phyloP scores from a whole-genome alignment of 345 rosid species.

The Theobroma cacao region DNA sequence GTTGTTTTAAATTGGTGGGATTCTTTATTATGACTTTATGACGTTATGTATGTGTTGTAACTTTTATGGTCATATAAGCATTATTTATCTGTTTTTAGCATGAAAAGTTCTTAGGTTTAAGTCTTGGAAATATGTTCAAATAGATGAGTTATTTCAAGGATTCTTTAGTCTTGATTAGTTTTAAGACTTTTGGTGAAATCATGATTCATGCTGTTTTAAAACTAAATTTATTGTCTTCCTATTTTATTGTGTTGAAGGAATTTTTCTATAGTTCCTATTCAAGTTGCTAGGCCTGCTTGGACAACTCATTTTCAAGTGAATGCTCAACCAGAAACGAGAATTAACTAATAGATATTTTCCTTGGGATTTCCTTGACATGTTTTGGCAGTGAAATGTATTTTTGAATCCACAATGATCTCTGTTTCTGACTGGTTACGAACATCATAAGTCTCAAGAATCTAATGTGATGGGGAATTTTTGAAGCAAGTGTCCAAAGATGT shows the following conservation, averaged over 20 bases:
- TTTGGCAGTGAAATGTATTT: neutral
- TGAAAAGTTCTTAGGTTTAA: neutral
- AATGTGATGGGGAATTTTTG: neutral
- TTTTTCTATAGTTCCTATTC: neutral
- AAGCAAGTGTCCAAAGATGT: neutral
- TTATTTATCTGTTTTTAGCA: neutral
- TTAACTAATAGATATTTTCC: neutral
- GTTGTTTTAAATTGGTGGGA: neutral
- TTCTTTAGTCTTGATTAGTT: neutral
- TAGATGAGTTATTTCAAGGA: neutral
- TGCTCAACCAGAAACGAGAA: neutral
- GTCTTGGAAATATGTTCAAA: neutral
- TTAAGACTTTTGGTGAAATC: neutral
- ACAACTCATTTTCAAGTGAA: too few species aligned
- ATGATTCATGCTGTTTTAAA: neutral
- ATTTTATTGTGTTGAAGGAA: neutral
- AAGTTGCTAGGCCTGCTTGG: neutral
- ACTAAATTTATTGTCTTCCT: neutral
- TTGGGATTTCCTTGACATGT: neutral
- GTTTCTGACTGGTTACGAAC: neutral
- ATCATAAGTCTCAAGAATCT: neutral
- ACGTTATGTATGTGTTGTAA: neutral
- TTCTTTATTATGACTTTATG: neutral
- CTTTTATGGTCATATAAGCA: neutral
- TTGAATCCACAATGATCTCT: neutral